Evolutionary conservation across 2,329 filamentous ascomycete species (phyloP).

Genomic region (Ophiostoma triangulosporum): DNA sequence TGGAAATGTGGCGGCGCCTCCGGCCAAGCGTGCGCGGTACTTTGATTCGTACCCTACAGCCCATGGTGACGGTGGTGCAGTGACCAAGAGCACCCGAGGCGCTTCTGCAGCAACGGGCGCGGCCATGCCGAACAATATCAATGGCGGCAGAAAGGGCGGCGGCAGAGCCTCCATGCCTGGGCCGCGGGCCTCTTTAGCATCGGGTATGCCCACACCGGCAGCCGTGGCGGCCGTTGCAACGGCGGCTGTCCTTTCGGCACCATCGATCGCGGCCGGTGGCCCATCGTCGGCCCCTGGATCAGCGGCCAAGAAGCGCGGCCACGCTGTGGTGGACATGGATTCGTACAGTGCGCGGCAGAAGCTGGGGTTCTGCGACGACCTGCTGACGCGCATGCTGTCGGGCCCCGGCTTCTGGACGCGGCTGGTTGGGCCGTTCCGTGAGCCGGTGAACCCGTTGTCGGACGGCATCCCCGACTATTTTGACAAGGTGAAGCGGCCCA

Average conservation of each 20-base stretch:
- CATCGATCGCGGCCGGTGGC: not conserved
- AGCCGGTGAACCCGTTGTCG: conserved; percentile 40
- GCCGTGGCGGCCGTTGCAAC: not conserved
- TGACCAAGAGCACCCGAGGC: not conserved
- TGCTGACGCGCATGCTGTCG: conserved; percentile 46
- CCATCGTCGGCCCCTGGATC: not conserved
- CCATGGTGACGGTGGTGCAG: not conserved
- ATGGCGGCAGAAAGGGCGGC: not conserved
- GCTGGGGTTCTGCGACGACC: conserved; percentile 43
- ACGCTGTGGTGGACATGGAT: conserved; percentile 14
- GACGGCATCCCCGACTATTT: conserved; percentile 50
- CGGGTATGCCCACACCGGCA: not conserved
- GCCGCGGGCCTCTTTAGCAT: not conserved
- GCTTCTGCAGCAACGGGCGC: conserved; percentile 10
- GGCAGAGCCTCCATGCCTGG: not conserved
- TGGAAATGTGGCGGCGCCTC: conserved; percentile 7
- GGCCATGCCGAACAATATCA: not conserved
- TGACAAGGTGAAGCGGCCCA: conserved; percentile 45
- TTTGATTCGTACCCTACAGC: conserved; percentile 19
- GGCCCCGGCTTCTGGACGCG: conserved; percentile 54
- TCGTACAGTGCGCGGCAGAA: conserved; percentile 29
- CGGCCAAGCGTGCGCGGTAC: conserved; percentile 28
- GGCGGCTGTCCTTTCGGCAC: not conserved
- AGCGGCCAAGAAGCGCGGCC: not conserved
- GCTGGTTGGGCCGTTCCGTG: conserved; percentile 47